Percentiles rank a stretch among this genome's conserved stretches.
Conservation (phyloP, 2,329 filamentous ascomycete species). For the Sporothrix variecibatus region DNA sequence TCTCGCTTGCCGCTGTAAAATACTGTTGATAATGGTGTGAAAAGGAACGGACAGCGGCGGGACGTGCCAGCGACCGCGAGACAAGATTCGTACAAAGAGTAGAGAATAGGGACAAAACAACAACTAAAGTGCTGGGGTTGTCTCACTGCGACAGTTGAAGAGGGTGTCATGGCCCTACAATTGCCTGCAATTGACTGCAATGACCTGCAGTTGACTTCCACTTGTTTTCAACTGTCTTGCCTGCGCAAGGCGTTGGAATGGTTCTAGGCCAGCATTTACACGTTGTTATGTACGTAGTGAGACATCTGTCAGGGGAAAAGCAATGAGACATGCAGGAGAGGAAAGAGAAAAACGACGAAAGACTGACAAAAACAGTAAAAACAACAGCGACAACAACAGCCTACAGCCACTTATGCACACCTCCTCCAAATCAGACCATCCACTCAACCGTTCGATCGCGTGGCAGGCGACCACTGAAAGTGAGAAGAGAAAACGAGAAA, state of each 20-base stretch:
- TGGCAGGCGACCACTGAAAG: background rate
- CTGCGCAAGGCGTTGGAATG: background rate
- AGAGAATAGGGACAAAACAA: no score
- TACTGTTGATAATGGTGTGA: background rate
- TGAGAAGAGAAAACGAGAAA: background rate
- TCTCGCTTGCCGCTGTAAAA: slow-evolving; percentile 1
- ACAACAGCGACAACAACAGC: background rate
- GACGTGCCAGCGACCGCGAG: slow-evolving; percentile 9
- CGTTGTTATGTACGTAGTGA: background rate
- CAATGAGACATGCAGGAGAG: background rate
- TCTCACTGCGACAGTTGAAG: background rate
- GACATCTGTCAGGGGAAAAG: slow-evolving; percentile 6
- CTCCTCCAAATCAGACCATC: background rate
- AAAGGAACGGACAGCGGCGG: background rate
- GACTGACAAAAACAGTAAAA: background rate
- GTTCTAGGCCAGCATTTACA: background rate
- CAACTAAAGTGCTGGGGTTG: background rate
- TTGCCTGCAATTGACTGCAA: background rate
- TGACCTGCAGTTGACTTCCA: background rate
- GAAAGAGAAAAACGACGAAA: background rate
- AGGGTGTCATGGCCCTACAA: background rate
- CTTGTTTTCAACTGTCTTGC: slow-evolving; percentile 11
- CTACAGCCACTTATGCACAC: background rate
- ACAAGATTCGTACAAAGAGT: background rate
- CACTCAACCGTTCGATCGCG: background rate